These are phyloP conservation scores for Kwoniella dendrophila DNA, from an alignment of 768 basidiomycete genomes.

Conservation along the genomic window DNA sequence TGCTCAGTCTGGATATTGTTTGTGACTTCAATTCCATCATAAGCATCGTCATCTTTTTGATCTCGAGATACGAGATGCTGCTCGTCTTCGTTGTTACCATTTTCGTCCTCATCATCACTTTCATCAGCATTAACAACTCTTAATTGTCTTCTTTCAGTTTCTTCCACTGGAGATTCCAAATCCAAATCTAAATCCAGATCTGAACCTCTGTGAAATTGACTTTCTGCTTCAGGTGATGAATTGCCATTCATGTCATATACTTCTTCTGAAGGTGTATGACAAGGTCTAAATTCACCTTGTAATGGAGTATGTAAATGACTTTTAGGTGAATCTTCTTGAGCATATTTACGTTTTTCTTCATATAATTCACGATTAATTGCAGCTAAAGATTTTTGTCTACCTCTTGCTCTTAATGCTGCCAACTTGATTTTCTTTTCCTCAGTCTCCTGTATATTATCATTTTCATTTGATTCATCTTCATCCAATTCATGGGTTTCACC, in stretches of 20 bases:
- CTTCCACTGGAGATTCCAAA: slow-evolving; percentile 5
- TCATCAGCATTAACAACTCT: slow-evolving; percentile 14
- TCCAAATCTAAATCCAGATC: not conserved
- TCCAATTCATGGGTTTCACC: slow-evolving; percentile 14
- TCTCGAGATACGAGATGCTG: not conserved
- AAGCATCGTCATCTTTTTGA: not conserved
- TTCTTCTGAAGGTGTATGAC: slow-evolving; percentile 40
- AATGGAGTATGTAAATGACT: slow-evolving; percentile 22
- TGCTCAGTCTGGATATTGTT: not conserved
- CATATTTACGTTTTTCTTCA: slow-evolving; percentile 15
- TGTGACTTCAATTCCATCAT: not conserved
- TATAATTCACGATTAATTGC: slow-evolving; percentile 39
- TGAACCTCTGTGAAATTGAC: not conserved
- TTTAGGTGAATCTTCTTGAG: not conserved
- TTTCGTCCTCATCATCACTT: not conserved
- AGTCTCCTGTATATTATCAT: slow-evolving; percentile 26
- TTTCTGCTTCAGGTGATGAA: slow-evolving; percentile 15
- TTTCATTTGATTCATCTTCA: slow-evolving; percentile 17
- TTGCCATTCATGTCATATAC: slow-evolving; percentile 32
- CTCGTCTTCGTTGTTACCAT: slow-evolving; percentile 2
- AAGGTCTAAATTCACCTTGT: slow-evolving; percentile 31
- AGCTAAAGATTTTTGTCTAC: slow-evolving; percentile 49
- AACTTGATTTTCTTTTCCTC: slow-evolving; percentile 30
- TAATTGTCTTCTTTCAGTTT: not conserved
- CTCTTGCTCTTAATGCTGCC: slow-evolving; percentile 40